Percentiles rank a stretch among this genome's conserved stretches.
Conservation (phyloP, 495 filamentous ascomycete genomes). For the Penicillium coffeae region DNA sequence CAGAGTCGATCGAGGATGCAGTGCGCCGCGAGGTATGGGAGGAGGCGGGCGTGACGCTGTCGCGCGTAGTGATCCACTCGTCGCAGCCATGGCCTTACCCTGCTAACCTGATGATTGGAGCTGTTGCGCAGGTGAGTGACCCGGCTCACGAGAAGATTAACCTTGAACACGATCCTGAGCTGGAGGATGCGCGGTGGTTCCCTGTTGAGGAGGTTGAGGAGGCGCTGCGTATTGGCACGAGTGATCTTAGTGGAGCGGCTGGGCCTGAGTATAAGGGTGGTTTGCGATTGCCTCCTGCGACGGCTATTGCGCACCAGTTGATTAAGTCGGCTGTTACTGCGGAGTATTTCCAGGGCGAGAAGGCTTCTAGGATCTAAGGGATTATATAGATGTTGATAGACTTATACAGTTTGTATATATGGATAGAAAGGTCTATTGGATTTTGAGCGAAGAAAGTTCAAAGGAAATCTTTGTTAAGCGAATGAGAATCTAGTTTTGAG, state of each 20-base stretch:
- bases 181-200: conserved; percentile 88
- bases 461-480: background rate
- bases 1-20: conserved; percentile 90
- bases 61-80: conserved; percentile 84
- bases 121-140: conserved; percentile 75
- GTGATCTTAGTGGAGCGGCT: conserved; percentile 62
- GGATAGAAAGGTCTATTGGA: background rate
- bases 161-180: conserved; percentile 83
- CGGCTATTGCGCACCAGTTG: conserved; percentile 78
- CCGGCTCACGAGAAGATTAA: conserved; percentile 75
- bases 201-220: conserved; percentile 55
- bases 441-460: background rate
- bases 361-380: conserved; percentile 32
- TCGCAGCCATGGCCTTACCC: conserved; percentile 92
- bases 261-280: conserved; percentile 64
- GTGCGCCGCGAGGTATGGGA: conserved; percentile 96
- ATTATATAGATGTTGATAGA: too few species aligned
- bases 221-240: conserved; percentile 57
- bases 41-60: conserved; percentile 80
- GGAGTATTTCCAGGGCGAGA: conserved; percentile 40
- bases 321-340: conserved; percentile 49
- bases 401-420: conserved; percentile 2
- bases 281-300: conserved; percentile 67
- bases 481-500: background rate
- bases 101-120: conserved; percentile 91